phyloP scores from a whole-genome alignment of 257 asterid species.

The Petunia axillaris region DNA sequence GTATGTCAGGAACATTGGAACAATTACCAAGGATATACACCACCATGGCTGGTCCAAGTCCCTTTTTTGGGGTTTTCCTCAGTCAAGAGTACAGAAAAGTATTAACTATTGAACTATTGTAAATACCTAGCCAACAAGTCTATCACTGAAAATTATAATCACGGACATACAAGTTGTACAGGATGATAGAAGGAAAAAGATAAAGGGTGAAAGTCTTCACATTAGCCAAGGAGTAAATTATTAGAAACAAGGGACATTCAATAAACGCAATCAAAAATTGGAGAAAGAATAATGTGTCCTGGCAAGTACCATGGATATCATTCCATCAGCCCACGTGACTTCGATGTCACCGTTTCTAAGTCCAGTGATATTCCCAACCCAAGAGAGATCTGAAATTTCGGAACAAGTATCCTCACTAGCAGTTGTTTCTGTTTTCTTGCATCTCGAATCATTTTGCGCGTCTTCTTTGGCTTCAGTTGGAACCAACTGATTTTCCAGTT shows the following conservation, averaged over 20 bases:
- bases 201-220: constrained; percentile 11
- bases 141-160: neutral
- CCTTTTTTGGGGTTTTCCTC: neutral
- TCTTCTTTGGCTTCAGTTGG: constrained; percentile 45
- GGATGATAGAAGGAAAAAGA: constrained; percentile 13
- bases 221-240: constrained; percentile 9
- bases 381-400: constrained; percentile 77
- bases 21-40: neutral
- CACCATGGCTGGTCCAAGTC: neutral
- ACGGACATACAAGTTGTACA: neutral
- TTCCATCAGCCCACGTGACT: constrained; percentile 99
- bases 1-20: neutral
- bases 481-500: constrained; percentile 35
- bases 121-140: constrained; percentile 2
- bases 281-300: neutral
- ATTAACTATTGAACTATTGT: neutral
- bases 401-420: constrained; percentile 44
- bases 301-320: constrained; percentile 75
- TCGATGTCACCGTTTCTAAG: constrained; percentile 89
- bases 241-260: constrained; percentile 13
- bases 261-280: constrained; percentile 13
- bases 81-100: neutral
- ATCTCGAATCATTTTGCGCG: constrained; percentile 32
- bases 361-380: constrained; percentile 98
- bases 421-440: constrained; percentile 39